Percentiles rank a stretch among this genome's conserved stretches.
Evolutionary conservation across 306 rosid species (phyloP).

Genomic region (Sicyos baderoa): DNA sequence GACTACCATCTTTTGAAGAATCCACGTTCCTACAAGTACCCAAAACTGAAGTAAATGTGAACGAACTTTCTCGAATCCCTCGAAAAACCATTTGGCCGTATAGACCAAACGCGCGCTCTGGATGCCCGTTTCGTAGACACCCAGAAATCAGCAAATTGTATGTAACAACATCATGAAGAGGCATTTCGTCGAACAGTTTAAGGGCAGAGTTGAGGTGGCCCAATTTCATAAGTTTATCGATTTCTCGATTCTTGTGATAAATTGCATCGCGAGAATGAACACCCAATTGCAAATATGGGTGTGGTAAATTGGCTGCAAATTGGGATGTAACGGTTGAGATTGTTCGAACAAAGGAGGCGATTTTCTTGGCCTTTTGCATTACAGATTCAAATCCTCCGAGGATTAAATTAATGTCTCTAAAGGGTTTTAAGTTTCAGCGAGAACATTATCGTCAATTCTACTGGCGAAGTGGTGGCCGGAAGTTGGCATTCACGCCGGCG

Average conservation of each 20-base stretch:
- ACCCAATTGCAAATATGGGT: constrained; percentile 19
- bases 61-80: constrained; percentile 45
- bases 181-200: constrained; percentile 44
- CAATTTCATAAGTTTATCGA: constrained; percentile 31
- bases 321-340: constrained; percentile 18
- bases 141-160: constrained; percentile 64
- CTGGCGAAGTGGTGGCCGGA: constrained; percentile 4
- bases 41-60: constrained; percentile 49
- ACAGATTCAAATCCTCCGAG: neutral
- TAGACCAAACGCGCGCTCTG: constrained; percentile 34
- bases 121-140: constrained; percentile 27
- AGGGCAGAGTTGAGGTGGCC: constrained; percentile 40
- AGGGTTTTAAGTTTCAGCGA: neutral
- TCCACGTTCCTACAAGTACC: constrained; percentile 37
- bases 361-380: constrained; percentile 20
- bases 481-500: constrained; percentile 7
- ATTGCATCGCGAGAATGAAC: constrained; percentile 22
- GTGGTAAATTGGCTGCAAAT: constrained; percentile 16
- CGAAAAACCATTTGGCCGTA: constrained; percentile 48
- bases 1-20: constrained; percentile 45
- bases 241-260: constrained; percentile 41
- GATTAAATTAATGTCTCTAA: neutral
- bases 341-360: constrained; percentile 23
- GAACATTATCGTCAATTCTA: constrained; percentile 13
- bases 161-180: constrained; percentile 50